Percentiles rank a stretch among this genome's conserved stretches.
These are phyloP conservation scores for Apostasia ramifera DNA, from an alignment of 106 monocot genomes.

Conservation along the genomic window DNA sequence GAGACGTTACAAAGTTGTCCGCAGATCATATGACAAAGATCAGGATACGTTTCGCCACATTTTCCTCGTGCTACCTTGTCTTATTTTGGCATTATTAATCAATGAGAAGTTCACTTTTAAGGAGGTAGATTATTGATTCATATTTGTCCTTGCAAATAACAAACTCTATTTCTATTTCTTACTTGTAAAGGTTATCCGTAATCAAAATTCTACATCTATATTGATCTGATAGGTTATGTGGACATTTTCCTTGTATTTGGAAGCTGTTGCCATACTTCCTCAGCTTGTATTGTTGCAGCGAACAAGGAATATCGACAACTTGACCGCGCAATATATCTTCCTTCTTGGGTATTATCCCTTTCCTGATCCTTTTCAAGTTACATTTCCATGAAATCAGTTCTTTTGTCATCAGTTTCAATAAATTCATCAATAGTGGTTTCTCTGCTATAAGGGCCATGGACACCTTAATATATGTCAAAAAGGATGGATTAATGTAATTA, in stretches of 20 bases:
- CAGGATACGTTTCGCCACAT: conserved; percentile 86
- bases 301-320: conserved; percentile 71
- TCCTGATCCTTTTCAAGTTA: background rate
- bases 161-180: no score
- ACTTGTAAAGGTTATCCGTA: no score
- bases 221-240: conserved; percentile 49
- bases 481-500: no score
- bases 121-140: conserved; percentile 18
- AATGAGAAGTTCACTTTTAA: conserved; percentile 61
- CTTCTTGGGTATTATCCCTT: conserved; percentile 54
- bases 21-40: conserved; percentile 75
- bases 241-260: conserved; percentile 68
- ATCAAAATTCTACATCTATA: no score
- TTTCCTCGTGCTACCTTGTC: conserved; percentile 56
- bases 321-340: conserved; percentile 84
- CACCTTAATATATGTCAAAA: no score
- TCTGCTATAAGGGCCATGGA: no score
- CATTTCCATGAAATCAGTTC: no score
- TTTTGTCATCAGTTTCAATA: no score
- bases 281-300: conserved; percentile 70
- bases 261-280: conserved; percentile 81
- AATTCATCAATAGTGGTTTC: no score
- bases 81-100: conserved; percentile 54
- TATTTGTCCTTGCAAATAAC: background rate
- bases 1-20: conserved; percentile 68